Conservation (phyloP, 331 rosid genomes). For the Pyracantha coccinea region DNA sequence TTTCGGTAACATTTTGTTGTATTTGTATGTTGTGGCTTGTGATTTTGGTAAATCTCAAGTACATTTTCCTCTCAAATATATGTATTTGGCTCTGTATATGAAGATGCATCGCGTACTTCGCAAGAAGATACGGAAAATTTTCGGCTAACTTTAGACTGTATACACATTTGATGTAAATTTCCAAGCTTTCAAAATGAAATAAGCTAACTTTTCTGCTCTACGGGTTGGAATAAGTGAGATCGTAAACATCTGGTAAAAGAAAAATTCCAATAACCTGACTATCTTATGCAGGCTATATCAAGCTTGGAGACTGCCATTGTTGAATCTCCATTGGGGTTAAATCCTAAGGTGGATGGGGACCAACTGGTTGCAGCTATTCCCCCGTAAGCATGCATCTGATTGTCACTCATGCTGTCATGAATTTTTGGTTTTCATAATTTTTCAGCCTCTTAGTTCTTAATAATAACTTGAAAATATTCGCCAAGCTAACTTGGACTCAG, state of each 20-base stretch:
- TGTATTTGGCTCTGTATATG: too few relatives aligned
- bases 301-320: constrained; percentile 77
- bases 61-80: background rate
- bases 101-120: too few relatives aligned
- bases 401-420: constrained; percentile 1
- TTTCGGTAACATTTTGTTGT: background rate
- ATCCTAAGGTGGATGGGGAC: constrained; percentile 76
- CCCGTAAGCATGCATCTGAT: constrained; percentile 47
- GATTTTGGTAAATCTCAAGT: background rate
- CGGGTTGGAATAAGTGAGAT: background rate
- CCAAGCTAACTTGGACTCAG: background rate
- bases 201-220: background rate
- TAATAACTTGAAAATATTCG: background rate
- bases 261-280: background rate
- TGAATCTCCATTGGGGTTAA: constrained; percentile 79
- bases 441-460: background rate
- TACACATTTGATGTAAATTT: too few relatives aligned
- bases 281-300: constrained; percentile 49
- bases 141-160: too few relatives aligned
- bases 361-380: constrained; percentile 90
- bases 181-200: too few relatives aligned
- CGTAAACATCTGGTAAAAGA: background rate
- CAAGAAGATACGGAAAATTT: too few relatives aligned
- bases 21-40: background rate
- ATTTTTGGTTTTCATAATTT: background rate